Conservation (phyloP, 495 filamentous ascomycete genomes). For the Jackrogersella minutella region DNA sequence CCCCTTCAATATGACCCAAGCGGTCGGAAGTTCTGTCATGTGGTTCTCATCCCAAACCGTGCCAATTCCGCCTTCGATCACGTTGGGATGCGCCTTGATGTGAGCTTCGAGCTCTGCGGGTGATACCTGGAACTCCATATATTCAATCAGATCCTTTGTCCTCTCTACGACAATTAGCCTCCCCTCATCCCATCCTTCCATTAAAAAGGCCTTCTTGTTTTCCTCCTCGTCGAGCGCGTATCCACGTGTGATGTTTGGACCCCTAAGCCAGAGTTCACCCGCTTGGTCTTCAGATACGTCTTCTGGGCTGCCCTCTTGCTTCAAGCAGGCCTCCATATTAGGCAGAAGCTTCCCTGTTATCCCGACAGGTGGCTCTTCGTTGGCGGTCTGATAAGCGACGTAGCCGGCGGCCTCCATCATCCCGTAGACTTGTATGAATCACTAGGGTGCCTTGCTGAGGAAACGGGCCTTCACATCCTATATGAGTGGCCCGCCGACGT, state of each 20-base stretch:
- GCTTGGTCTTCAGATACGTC: constrained; percentile 64
- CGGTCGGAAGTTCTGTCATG: constrained; percentile 72
- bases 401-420: constrained; percentile 45
- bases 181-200: constrained; percentile 69
- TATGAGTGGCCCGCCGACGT: constrained; percentile 36
- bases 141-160: constrained; percentile 75
- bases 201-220: constrained; percentile 62
- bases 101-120: constrained; percentile 77
- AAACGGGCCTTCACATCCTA: constrained; percentile 26
- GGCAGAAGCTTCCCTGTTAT: constrained; percentile 35
- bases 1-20: constrained; percentile 69
- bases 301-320: constrained; percentile 33
- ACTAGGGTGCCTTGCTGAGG: constrained; percentile 30
- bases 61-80: constrained; percentile 75
- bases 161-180: constrained; percentile 70
- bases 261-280: constrained; percentile 73
- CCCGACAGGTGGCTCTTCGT: constrained; percentile 26
- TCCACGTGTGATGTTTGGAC: constrained; percentile 68
- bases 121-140: constrained; percentile 75
- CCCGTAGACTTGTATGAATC: constrained; percentile 41
- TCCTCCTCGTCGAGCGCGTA: constrained; percentile 69
- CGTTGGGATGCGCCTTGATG: constrained; percentile 65
- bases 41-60: constrained; percentile 68
- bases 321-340: constrained; percentile 40
- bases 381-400: constrained; percentile 36